Conservation (phyloP, 208 protist genomes). For the Wallacemonas sp. region DNA sequence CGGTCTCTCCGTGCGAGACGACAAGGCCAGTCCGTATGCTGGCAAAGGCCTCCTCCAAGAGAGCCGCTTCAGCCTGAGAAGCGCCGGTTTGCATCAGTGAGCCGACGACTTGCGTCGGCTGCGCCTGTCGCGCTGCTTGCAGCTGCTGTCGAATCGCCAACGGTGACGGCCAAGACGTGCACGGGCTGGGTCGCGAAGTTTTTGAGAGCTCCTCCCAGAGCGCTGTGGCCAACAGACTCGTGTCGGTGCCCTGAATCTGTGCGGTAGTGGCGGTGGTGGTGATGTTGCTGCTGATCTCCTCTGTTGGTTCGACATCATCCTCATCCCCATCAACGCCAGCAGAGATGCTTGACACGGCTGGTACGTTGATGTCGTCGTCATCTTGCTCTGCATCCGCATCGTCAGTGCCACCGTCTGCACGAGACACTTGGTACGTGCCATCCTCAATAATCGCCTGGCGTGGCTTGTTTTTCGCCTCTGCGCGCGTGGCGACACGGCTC, state of each 20-base stretch:
- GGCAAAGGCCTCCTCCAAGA: too few relatives aligned
- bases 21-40: too few relatives aligned
- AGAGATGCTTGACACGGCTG: neutral
- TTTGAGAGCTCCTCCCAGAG: neutral
- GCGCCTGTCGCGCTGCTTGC: neutral
- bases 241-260: too few relatives aligned
- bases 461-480: slow-evolving; percentile 48
- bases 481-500: slow-evolving; percentile 36
- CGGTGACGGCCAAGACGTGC: neutral
- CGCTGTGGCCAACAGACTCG: neutral
- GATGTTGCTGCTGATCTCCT: too few relatives aligned
- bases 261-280: neutral
- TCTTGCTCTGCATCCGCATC: neutral
- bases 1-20: neutral
- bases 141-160: neutral
- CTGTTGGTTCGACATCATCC: too few relatives aligned
- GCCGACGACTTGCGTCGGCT: too few relatives aligned
- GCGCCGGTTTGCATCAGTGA: too few relatives aligned
- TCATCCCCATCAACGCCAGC: neutral
- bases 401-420: slow-evolving; percentile 2
- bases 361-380: neutral
- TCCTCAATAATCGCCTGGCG: slow-evolving; percentile 58
- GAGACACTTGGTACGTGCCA: slow-evolving; percentile 34
- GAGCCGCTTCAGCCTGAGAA: too few relatives aligned
- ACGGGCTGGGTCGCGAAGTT: neutral